A percentile compares a stretch with the other conserved stretches of the same genome.
Conservation (phyloP, 805 yeast species). For the Candida quercuum region DNA sequence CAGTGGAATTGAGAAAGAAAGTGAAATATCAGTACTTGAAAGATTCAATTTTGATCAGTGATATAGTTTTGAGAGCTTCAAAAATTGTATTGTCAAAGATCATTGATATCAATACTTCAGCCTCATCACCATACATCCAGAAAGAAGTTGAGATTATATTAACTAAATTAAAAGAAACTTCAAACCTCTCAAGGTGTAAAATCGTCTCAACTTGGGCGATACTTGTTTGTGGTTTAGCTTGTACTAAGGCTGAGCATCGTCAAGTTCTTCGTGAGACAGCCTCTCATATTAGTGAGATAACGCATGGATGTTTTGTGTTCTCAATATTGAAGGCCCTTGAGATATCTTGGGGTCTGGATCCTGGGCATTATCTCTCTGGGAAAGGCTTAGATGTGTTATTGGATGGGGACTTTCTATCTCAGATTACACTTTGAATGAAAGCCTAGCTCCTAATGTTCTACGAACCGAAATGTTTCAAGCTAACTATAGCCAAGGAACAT, state of each 20-base stretch:
- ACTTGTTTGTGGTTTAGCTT: constrained; percentile 14
- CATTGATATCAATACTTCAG: constrained; percentile 5
- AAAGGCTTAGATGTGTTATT: constrained; percentile 14
- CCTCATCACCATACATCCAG: constrained; percentile 7
- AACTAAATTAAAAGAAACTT: constrained; percentile 5
- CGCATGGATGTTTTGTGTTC: constrained; percentile 12
- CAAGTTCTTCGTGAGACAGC: constrained; percentile 7
- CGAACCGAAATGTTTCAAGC: too few relatives aligned
- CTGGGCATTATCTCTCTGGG: constrained; percentile 4
- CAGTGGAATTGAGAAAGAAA: constrained; percentile 11
- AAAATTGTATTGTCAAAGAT: constrained; percentile 15
- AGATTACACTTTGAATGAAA: neutral
- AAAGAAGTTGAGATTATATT: constrained; percentile 7
- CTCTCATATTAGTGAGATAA: constrained; percentile 8
- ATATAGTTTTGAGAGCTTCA: constrained; percentile 15
- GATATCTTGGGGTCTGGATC: constrained; percentile 13
- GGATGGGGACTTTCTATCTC: constrained; percentile 5
- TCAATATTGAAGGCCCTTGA: constrained; percentile 12
- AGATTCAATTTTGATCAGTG: constrained; percentile 16
- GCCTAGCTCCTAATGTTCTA: too few relatives aligned
- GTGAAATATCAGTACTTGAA: constrained; percentile 9
- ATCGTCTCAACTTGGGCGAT: constrained; percentile 14
- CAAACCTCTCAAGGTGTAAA: constrained; percentile 6
- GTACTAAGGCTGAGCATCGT: constrained; percentile 7
- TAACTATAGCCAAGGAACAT: too few relatives aligned